Base-by-base conservation (phyloP, 2,329 filamentous ascomycete species). In the Trichoderma hamatum region DNA sequence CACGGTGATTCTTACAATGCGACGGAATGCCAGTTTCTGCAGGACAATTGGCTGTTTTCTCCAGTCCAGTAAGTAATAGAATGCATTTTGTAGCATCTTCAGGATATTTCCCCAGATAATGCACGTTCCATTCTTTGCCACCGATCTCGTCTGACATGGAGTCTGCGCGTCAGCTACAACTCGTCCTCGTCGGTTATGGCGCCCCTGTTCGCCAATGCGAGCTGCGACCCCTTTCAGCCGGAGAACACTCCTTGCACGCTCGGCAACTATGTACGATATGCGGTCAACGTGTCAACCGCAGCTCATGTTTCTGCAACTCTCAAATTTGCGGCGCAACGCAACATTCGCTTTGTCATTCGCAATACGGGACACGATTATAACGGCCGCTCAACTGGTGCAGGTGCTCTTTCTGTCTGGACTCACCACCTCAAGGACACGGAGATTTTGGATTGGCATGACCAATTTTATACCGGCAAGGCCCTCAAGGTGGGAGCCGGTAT, bases 401-500 rank as follows among this genome's bases (percentile, higher is more conserved):
- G 80, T 14, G 75, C 78, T 4, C 73, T 83, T 24, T 77, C 78
- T 13, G 74, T 83, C 62, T 82, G 81, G 78, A 83, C 79, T 1
- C 81, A 83, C 70, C 72, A 77, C 67, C 74, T 83, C 71, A 82
- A 83, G 75, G 74, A 79, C 21, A 80, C 80, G 4, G 67, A 81
- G 32, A 79, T 83, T 70, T 73, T 82, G 26, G 75, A 79, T 56
- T 81, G 81, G 75, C 85, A 80, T 56, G 75, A 76, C 5, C 69
- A 60, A 0, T 9, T 78, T 52, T 90, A 89, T 74, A 76, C 70
- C 0, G 87, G 88, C 4, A 79, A 80, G 16, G 85, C 86, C 0
- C 77, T 88, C 43, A 85, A 82, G 64, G 74, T 89, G 14, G 86
- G 84, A 5, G 84, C 87, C 4, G 88, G 88, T 30, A 80, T 88